Evolutionary conservation across 2,329 filamentous ascomycete genomes (phyloP).

Genomic region (Amphichorda felina): DNA sequence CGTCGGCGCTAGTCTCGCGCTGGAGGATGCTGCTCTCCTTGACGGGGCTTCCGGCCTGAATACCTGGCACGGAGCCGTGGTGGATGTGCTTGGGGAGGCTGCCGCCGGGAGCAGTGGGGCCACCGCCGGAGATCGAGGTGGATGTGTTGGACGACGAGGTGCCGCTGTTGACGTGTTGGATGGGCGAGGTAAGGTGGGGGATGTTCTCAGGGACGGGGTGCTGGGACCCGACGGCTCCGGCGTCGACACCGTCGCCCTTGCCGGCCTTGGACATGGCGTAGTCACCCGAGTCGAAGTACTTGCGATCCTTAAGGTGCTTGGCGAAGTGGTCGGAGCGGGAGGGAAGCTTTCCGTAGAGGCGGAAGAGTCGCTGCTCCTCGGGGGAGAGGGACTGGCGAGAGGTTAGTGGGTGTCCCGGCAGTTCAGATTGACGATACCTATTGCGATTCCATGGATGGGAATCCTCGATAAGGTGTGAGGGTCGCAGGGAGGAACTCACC

Average conservation of each 20-base stretch:
- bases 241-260: conserved; percentile 87
- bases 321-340: conserved; percentile 93
- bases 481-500: conserved; percentile 43
- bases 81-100: conserved; percentile 24
- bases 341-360: conserved; percentile 94
- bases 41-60: conserved; percentile 64
- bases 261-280: conserved; percentile 95
- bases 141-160: conserved; percentile 14
- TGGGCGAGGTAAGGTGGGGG: conserved; percentile 68
- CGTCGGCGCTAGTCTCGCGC: conserved; percentile 62
- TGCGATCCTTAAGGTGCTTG: conserved; percentile 98
- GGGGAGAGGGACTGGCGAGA: conserved; percentile 65
- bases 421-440: not conserved
- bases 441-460: too few relatives aligned
- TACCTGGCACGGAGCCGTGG: conserved; percentile 29
- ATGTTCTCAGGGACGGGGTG: conserved; percentile 94
- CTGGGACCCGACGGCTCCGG: conserved; percentile 86
- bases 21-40: conserved; percentile 87
- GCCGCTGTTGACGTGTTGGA: conserved; percentile 23
- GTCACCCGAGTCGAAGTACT: conserved; percentile 95
- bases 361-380: conserved; percentile 93
- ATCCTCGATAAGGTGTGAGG: too few relatives aligned
- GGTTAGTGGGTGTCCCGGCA: not conserved
- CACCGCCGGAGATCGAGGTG: conserved; percentile 16
- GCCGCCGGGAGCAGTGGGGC: conserved; percentile 15